Evolutionary conservation across 108 stramenopile genomes (phyloP), one percentile per base, ranked within the genome.

Genomic region (Parmales sp.): DNA sequence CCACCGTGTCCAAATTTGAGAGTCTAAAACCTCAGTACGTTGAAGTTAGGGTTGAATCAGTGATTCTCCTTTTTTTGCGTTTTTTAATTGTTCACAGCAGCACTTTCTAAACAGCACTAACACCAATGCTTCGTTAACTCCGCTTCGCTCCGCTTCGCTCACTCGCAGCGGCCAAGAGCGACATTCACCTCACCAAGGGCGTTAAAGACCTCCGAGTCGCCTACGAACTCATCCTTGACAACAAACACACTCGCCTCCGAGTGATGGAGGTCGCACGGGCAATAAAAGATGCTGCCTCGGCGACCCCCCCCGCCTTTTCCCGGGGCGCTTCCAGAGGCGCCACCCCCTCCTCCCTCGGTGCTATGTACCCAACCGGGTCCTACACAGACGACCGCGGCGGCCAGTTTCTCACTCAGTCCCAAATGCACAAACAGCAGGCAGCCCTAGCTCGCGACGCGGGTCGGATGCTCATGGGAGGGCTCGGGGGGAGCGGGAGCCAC

Each of bases 181-280:
- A 90, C 37, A 82, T 79, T 44, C 83, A 82, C 44, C 84, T 88
- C 4, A 87, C 88, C 8, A 92, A 92, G 71, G 72, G 90, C 29
- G 69, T 92, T 64, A 73, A 85, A 69, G 91, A 92, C 72, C 75
- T 97, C 38, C 88, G 92, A 6, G 93, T 94, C 65, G 94, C 94
- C 38, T 97, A 97, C 70, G 96, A 97, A 78, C 85, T 97, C 6
- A 90, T 97, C 65, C 81, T 97, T 23, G 96, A 95, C 78, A 90
- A 94, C 74, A 97, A 97, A 69, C 90, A 93, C 65, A 92, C 94
- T 6, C 86, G 91, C 37, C 84, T 93, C 28, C 87, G 96, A 51
- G 93, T 91, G 28, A 94, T 90, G 88, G 94, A 95, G 68, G 86
- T 91, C 5, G 90, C 91, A 16, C 73, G 89, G 46, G 90, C 93